Conservation (phyloP, 2,329 filamentous ascomycete species). For the Aplosporella prunicola region DNA sequence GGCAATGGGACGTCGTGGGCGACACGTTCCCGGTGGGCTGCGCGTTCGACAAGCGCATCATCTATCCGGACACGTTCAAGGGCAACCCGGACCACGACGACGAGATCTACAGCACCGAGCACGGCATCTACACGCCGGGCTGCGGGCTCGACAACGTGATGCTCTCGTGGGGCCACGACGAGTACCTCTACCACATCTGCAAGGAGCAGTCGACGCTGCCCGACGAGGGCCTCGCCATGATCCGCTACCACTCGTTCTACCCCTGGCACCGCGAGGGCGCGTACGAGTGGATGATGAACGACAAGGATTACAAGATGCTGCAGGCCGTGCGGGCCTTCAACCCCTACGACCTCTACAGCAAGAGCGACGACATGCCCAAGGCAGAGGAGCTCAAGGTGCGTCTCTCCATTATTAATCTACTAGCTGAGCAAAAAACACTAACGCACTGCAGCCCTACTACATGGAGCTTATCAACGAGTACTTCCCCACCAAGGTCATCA, state of each 20-base stretch:
- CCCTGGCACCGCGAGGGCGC: slow-evolving; percentile 79
- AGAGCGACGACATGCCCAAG: slow-evolving; percentile 72
- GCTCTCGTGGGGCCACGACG: slow-evolving; percentile 84
- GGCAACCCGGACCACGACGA: slow-evolving; percentile 66
- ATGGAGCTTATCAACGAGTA: slow-evolving; percentile 65
- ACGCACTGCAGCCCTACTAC: slow-evolving; percentile 53
- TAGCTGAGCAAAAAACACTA: slow-evolving; percentile 10
- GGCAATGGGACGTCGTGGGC: slow-evolving; percentile 90
- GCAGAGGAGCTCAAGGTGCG: slow-evolving; percentile 64
- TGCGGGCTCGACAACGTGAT: slow-evolving; percentile 83
- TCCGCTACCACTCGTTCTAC: slow-evolving; percentile 88
- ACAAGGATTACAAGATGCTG: slow-evolving; percentile 70
- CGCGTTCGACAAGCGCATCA: slow-evolving; percentile 64
- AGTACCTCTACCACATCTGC: slow-evolving; percentile 79
- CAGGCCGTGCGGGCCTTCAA: slow-evolving; percentile 79
- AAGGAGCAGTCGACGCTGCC: slow-evolving; percentile 74
- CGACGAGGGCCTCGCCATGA: slow-evolving; percentile 79
- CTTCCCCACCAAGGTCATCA: slow-evolving; percentile 58
- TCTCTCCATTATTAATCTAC: slow-evolving; percentile 1
- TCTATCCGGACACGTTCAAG: slow-evolving; percentile 69
- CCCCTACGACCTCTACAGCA: slow-evolving; percentile 85
- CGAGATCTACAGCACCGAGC: slow-evolving; percentile 62
- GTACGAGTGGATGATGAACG: slow-evolving; percentile 74
- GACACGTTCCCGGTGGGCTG: slow-evolving; percentile 76
- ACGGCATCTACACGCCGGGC: slow-evolving; percentile 69